phyloP scores from a whole-genome alignment of 208 protist species.

The Acanthamoeba quina region DNA sequence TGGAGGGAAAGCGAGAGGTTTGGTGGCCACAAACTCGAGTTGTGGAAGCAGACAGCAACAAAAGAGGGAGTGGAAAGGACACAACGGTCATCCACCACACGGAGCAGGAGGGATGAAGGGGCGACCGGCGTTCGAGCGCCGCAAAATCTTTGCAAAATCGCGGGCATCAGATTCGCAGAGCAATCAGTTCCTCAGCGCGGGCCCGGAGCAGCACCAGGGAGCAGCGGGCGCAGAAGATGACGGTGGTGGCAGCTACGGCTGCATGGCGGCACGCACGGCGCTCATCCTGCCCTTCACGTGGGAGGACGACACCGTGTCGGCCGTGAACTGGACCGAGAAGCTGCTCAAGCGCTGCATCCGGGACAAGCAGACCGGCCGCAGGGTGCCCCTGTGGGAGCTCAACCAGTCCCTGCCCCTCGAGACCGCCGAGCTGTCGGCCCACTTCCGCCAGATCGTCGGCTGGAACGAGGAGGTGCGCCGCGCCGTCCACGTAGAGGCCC shows the following conservation, averaged over 20 bases:
- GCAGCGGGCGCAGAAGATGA: not conserved
- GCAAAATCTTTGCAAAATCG: slow-evolving; percentile 28
- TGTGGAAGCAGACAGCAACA: no score
- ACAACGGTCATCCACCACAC: not conserved
- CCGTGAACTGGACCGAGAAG: not conserved
- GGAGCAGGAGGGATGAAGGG: slow-evolving; percentile 9
- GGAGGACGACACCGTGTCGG: not conserved
- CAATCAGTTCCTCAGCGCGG: not conserved
- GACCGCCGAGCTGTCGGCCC: slow-evolving; percentile 19
- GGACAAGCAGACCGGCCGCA: slow-evolving; percentile 17
- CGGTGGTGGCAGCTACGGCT: not conserved
- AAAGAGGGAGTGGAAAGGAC: not conserved
- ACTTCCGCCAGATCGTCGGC: slow-evolving; percentile 70
- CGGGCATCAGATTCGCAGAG: not conserved
- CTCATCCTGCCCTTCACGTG: slow-evolving; percentile 66
- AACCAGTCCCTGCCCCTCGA: slow-evolving; percentile 34
- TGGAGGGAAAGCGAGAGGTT: no score
- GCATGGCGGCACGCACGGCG: slow-evolving; percentile 31
- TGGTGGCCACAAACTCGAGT: no score
- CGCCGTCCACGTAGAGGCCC: slow-evolving; percentile 5
- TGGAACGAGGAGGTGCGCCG: slow-evolving; percentile 42
- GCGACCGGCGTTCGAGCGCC: slow-evolving; percentile 5
- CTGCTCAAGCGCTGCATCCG: slow-evolving; percentile 1
- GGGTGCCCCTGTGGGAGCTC: slow-evolving; percentile 36
- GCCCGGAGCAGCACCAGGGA: not conserved